Base-by-base conservation (phyloP, 2,329 filamentous ascomycete genomes). In the Colletotrichum musicola region DNA sequence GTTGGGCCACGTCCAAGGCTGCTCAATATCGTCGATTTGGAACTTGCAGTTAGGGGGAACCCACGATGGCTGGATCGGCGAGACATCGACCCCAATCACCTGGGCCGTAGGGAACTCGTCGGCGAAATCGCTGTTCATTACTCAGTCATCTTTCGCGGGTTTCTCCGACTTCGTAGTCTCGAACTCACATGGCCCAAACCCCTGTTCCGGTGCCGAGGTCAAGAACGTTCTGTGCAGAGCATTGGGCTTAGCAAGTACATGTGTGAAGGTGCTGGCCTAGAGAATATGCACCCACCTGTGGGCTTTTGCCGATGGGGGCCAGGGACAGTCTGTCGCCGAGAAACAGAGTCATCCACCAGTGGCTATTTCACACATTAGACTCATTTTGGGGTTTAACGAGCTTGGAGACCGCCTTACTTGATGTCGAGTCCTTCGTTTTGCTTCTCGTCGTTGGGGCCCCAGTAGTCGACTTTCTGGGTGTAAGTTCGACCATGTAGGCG, bases 31-130 rank as follows among this genome's bases (percentile, higher is more conserved):
- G 60, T 77, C 80, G 69, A 81, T 76, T 12, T 79, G 73, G 53
- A 81, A 81, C 9, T 76, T 71, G 3, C 79, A 54, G 18, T 81
- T 80, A 4, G 79, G 78, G 0, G 78, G 77, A 2, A 47, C 59
- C 49, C 35, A 58, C 38, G 76, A 77, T 0, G 87, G 86, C 72
- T 89, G 86, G n/a, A 30, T 35, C 0, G 50, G 85, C 5, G 84
- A 86, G 9, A 89, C 81, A 72, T 89, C 87, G 2, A 85, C 86
- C 44, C 86, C 87, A 35, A 82, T 80, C 0, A 77, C 83, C 75
- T 74, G 79, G 64, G 75, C 81, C 65, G 79, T 73, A 9, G 84
- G 83, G 42, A 83, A 83, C 1, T 80, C 64, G 55, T 85, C 75
- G 71, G 80, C 76, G 60, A 81, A 75, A 66, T 88, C 87, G 64